Evolutionary conservation across 495 filamentous ascomycete species (phyloP).

Genomic region (Hypoxylon fuscum): DNA sequence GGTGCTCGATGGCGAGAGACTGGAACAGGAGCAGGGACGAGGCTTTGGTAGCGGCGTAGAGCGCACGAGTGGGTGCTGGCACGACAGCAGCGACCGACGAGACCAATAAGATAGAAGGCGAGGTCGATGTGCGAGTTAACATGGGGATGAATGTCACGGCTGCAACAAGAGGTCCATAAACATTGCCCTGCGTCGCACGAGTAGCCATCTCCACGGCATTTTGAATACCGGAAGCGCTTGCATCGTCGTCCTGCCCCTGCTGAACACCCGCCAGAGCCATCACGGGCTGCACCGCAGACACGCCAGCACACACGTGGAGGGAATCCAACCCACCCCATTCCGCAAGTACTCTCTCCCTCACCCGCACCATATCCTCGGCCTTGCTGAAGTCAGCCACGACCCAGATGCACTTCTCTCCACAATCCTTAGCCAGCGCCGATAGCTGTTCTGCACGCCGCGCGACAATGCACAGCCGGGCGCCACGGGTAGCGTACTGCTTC

Average conservation of each 20-base stretch:
- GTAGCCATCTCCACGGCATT: constrained; percentile 21
- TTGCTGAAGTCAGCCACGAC: constrained; percentile 39
- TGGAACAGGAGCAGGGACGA: constrained; percentile 44
- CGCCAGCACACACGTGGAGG: constrained; percentile 42
- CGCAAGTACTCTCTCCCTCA: constrained; percentile 28
- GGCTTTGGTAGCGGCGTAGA: constrained; percentile 46
- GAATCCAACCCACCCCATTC: constrained; percentile 44
- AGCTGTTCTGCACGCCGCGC: constrained; percentile 39
- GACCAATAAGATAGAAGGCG: constrained; percentile 40
- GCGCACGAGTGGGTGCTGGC: constrained; percentile 44
- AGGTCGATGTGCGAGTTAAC: constrained; percentile 39
- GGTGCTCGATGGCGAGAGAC: constrained; percentile 46
- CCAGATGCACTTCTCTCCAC: constrained; percentile 38
- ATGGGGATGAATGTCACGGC: constrained; percentile 42
- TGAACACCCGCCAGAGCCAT: constrained; percentile 38
- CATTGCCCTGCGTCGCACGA: constrained; percentile 38
- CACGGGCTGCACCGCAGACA: constrained; percentile 46
- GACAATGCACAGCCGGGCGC: constrained; percentile 40
- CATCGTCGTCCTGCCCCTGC: constrained; percentile 28
- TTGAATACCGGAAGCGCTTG: constrained; percentile 31
- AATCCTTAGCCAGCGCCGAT: constrained; percentile 31
- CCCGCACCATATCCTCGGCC: constrained; percentile 33
- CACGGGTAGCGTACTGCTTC: constrained; percentile 37
- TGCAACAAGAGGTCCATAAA: constrained; percentile 39
- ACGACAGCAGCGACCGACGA: constrained; percentile 44